Base-by-base conservation (phyloP, 164 flowering plant genomes). In the Aristolochia fimbriata region DNA sequence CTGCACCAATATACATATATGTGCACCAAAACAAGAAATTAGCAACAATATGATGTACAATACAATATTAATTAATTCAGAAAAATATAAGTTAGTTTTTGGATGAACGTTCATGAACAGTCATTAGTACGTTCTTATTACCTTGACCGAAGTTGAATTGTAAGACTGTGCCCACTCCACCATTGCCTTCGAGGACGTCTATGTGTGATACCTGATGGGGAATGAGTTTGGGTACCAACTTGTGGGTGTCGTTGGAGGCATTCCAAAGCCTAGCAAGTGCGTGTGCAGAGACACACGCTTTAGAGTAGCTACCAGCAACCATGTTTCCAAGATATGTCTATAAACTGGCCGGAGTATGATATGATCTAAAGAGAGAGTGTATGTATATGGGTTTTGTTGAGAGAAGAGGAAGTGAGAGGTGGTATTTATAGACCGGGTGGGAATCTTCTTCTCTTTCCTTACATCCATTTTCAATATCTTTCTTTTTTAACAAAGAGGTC, bases 131-230 rank as follows among this genome's bases (percentile, higher is more conserved):
- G 14, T 2, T 47, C 2, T 7, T 14, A 17, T 19, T 51, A 57
- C 48, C 60, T 6, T n/a, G 15, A 9, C 15, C 20, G 48, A 57
- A 57, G 48, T n/a, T 57, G 60, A 57, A 33, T 57, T 57, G 17
- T 47, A 17, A 19, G 23, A 57, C 46, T 9, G 60, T 33, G 48
- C 60, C 60, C 0, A 11, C 60, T 21, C 60, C 60, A 57, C 60
- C 60, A 14, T 57, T 47, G 37, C 60, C 60, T 37, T 57, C 47
- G 46, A 57, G 22, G 15, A 57, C 1, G 10, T 30, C 60, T 0
- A 33, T 10, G 12, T 47, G 37, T 9, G 23, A 19, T 41, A 57
- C 20, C 2, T 33, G 13, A 8, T 57, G 25, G 10, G 60, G 60
- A 14, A 57, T 57, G 48, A 57, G 60, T 19, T 37, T 33, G 5